Base-by-base conservation (phyloP, 345 rosid genomes). In the Hypericum perforatum region DNA sequence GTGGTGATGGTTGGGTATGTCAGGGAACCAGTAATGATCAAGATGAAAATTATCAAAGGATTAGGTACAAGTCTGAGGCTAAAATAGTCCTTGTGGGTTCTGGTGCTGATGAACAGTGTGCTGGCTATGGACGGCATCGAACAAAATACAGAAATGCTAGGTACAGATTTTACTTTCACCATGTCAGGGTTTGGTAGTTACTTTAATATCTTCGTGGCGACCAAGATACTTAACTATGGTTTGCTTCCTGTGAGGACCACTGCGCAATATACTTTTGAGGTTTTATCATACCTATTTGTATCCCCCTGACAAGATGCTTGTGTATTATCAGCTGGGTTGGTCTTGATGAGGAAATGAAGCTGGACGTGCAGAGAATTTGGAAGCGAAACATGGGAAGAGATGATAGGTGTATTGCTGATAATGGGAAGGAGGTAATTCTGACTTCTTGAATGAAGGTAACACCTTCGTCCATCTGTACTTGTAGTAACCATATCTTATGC, bases 321-420 rank as follows among this genome's bases (percentile, higher is more conserved):
- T n/a, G n/a, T n/a, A n/a, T n/a, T n/a, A n/a, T n/a, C n/a, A 91
- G 98, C 61, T 91, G 96, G 98, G 62, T 57, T 53, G 85, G 77
- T 6, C 78, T 91, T 53, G 69, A 87, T 43, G 84, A 85, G 71
- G 98, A 91, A 64, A 91, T 91, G 98, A 91, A 86, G 72, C 59
- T 91, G 77, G 98, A 91, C 71, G 78, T 87, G 95, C 96, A 87
- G 72, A 81, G 98, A 56, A 91, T 91, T 41, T 91, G 98, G 98
- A 91, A 82, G 69, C 75, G 96, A 64, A 87, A 91, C 63, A 78
- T 91, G 67, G 98, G 98, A 45, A 76, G 98, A 62, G 98, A 91
- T 76, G 98, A 91, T 68, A 67, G 98, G 65, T 85, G 92, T 65
- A 81, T 86, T 53, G 76, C 81, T 50, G 98, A 88, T 71, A 77